Base-by-base conservation (phyloP, 257 asterid genomes). In the Jaltomata sinuosa region DNA sequence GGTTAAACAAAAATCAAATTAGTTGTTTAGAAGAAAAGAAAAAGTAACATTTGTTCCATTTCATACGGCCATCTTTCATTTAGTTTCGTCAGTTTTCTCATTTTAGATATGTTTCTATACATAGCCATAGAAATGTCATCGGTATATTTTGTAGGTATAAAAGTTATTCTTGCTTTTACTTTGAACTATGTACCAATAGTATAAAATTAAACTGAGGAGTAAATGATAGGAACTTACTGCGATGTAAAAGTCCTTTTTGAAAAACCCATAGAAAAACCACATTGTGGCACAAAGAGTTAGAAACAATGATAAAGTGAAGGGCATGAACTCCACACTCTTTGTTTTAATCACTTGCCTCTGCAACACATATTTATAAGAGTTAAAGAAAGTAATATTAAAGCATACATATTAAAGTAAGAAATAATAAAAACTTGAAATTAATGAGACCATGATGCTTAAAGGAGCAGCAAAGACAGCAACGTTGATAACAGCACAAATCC, bases 211-310 rank as follows among this genome's bases (percentile, higher is more conserved):
- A 14, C 3, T 6, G 32, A 36, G 31, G 19, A 47, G 36, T 12
- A 49, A 16, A 52, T 47, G 9, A 34, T 27, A 1, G 4, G 32
- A 52, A 5, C 97, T 89, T 86, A 94, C 97, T 8, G 98, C 97
- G 78, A 94, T 93, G 65, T 85, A 94, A 67, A 67, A 92, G 86
- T 94, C 98, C 27, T 67, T 85, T 2, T 88, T 21, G 87, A 92
- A 92, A 84, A 91, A 90, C 6, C 98, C 97, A 47, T 93, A 92
- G 88, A 93, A 91, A 83, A 94, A 93, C 98, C 98, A 93, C 88
- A 81, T 84, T 4, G 88, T 89, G 14, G 97, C 96, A 67, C 92
- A 89, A 31, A 94, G 88, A 18, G 94, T 92, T 64, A 93, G 94
- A 88, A 86, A 93, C 47, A 94, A 83, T 3, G 98, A 94, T 25